A percentile compares a stretch with the other conserved stretches of the same genome.
phyloP scores from a whole-genome alignment of 225 moss, liverwort and hornwort genomes.

The Pseudisothecium myosuroides region DNA sequence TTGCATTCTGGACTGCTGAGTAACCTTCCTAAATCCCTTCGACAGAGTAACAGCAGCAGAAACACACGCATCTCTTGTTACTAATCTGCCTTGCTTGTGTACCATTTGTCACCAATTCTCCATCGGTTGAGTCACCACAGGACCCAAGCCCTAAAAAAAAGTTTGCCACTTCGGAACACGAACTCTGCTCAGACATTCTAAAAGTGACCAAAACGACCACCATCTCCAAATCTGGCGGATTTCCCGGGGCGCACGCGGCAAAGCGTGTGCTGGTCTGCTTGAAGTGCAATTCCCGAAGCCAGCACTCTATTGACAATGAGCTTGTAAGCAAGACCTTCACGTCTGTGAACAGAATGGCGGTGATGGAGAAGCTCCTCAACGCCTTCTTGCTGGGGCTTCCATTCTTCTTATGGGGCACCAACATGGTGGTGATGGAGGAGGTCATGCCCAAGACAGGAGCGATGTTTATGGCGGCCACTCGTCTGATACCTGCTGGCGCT shows the following conservation, averaged over 20 bases:
- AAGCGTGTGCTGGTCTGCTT: neutral
- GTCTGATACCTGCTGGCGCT: conserved; percentile 48
- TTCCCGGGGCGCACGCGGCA: neutral
- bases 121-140: neutral
- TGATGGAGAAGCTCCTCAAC: conserved; percentile 3
- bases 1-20: neutral
- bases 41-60: neutral
- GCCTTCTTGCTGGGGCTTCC: conserved; percentile 42
- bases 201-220: neutral
- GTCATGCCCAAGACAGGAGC: conserved; percentile 65
- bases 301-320: neutral
- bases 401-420: conserved; percentile 73
- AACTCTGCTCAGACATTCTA: neutral
- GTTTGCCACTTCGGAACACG: neutral
- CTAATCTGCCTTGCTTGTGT: neutral
- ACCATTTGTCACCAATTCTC: neutral
- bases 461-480: conserved; percentile 62
- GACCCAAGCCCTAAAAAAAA: neutral
- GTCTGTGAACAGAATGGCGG: neutral
- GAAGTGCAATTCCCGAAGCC: neutral
- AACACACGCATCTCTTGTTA: neutral
- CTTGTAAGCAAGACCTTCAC: neutral
- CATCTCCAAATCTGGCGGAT: neutral
- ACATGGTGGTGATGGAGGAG: conserved; percentile 77
- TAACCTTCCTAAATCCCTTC: too few relatives aligned